Evolutionary conservation across 306 rosid genomes (phyloP), one percentile per base, ranked within the genome.

Genomic region (Sicyos baderoa): DNA sequence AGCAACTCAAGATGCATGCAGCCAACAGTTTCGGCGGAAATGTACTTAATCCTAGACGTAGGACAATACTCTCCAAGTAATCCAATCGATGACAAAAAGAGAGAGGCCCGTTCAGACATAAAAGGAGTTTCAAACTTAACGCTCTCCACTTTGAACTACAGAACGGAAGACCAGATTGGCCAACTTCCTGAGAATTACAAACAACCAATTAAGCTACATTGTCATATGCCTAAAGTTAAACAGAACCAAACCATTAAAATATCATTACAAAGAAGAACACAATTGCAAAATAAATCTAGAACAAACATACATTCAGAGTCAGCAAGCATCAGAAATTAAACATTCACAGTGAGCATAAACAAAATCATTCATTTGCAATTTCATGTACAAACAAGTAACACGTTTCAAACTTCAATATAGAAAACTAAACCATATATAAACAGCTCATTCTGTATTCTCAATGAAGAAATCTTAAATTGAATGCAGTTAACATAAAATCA

Each of bases 11-110:
- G 67, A 77, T 77, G 75, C 71, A 76, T 79, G 77, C 86, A 82
- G 77, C 76, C 76, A 81, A 62, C 70, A 37, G 61, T 73, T 19
- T 69, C 71, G 49, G 76, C 19, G 49, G 48, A 58, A 70, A 80
- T 71, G 76, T 13, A 72, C 91, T 86, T 84, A 84, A 84, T 84
- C 75, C 88, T 82, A 42, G 86, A 82, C 66, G 83, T 69, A 59
- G 91, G 91, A 80, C 88, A 79, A 56, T 86, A 86, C 71, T 84
- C 91, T 63, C 88, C 91, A 29, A 84, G 88, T 63, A 82, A 86
- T 55, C 88, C 88, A 70, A 86, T 80, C 15, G 85, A 82, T 72
- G 65, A 77, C 85, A 84, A 82, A 84, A 80, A 84, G 81, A 74
- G 76, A 78, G 79, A 57, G 74, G 75, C 86, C 78, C 79, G 83